Conservation (phyloP, 768 basidiomycete genomes). For the Hypsizygus marmoreus region DNA sequence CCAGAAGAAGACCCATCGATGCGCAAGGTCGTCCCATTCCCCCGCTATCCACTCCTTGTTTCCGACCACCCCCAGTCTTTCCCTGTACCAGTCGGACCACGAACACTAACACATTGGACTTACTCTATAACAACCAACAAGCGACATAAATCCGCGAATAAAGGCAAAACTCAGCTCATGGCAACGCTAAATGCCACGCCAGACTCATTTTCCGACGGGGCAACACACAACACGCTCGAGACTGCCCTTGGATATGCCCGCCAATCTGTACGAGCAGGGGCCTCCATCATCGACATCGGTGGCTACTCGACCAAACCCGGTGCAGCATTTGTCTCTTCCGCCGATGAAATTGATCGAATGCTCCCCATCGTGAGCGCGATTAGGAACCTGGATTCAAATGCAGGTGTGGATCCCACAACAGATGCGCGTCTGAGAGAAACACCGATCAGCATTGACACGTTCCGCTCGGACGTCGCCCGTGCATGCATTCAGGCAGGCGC, state of each 20-base stretch:
- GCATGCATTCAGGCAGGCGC: slow-evolving; percentile 81
- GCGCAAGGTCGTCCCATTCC: slow-evolving; percentile 77
- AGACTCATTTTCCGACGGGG: slow-evolving; percentile 95
- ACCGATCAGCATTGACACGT: slow-evolving; percentile 86
- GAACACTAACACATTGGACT: slow-evolving; percentile 53
- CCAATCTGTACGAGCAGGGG: slow-evolving; percentile 54
- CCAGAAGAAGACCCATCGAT: slow-evolving; percentile 47
- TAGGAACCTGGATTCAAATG: background rate
- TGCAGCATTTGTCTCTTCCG: slow-evolving; percentile 60
- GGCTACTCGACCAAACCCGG: slow-evolving; percentile 92
- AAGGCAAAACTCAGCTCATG: slow-evolving; percentile 73
- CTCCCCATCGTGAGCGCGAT: slow-evolving; percentile 69
- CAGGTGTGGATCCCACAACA: background rate
- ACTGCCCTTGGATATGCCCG: slow-evolving; percentile 56
- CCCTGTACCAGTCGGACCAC: slow-evolving; percentile 37
- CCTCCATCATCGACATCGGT: slow-evolving; percentile 87
- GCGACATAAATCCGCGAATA: slow-evolving; percentile 10
- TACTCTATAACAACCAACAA: slow-evolving; percentile 30
- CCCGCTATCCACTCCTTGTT: slow-evolving; percentile 47
- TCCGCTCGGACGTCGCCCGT: slow-evolving; percentile 78
- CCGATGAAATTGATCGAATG: slow-evolving; percentile 76
- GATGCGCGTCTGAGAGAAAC: slow-evolving; percentile 24
- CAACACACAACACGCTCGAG: slow-evolving; percentile 50
- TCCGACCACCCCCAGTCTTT: slow-evolving; percentile 21
- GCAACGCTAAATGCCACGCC: slow-evolving; percentile 91